A percentile compares a stretch with the other conserved stretches of the same genome.
These are phyloP conservation scores for Phytophthora aleatoria DNA, from an alignment of 352 stramenopile genomes.

Conservation along the genomic window DNA sequence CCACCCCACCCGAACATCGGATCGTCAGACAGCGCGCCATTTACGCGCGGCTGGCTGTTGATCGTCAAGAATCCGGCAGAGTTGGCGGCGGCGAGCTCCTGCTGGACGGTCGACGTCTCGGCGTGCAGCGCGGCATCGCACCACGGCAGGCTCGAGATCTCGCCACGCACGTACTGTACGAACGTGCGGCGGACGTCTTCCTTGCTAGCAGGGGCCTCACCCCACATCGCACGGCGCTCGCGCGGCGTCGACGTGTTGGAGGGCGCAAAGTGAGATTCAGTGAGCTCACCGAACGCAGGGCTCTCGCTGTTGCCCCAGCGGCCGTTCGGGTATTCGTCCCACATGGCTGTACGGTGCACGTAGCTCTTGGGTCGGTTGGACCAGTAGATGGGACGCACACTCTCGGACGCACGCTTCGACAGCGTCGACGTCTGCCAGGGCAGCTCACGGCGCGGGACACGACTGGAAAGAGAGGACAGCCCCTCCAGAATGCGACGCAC, in stretches of 20 bases:
- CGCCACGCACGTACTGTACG: constrained; percentile 95
- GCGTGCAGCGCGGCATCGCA: constrained; percentile 95
- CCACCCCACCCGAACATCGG: constrained; percentile 97
- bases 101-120: constrained; percentile 92
- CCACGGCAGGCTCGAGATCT: constrained; percentile 96
- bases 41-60: constrained; percentile 94
- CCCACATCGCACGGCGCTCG: constrained; percentile 94
- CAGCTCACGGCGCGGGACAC: constrained; percentile 73
- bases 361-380: constrained; percentile 98
- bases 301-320: constrained; percentile 96
- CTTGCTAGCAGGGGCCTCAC: constrained; percentile 83
- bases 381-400: constrained; percentile 98
- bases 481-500: constrained; percentile 89
- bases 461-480: constrained; percentile 61
- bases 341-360: constrained; percentile 96
- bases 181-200: constrained; percentile 97
- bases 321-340: constrained; percentile 97
- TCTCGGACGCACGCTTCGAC: constrained; percentile 87
- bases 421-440: constrained; percentile 93
- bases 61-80: constrained; percentile 94
- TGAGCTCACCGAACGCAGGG: constrained; percentile 96
- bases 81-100: constrained; percentile 81
- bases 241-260: constrained; percentile 54
- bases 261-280: constrained; percentile 95
- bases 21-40: constrained; percentile 92